A percentile compares a stretch with the other conserved stretches of the same genome.
These are phyloP conservation scores for Jimgerdemannia flammicorona DNA, from an alignment of 192 early-diverging fungal genomes.

Conservation along the genomic window DNA sequence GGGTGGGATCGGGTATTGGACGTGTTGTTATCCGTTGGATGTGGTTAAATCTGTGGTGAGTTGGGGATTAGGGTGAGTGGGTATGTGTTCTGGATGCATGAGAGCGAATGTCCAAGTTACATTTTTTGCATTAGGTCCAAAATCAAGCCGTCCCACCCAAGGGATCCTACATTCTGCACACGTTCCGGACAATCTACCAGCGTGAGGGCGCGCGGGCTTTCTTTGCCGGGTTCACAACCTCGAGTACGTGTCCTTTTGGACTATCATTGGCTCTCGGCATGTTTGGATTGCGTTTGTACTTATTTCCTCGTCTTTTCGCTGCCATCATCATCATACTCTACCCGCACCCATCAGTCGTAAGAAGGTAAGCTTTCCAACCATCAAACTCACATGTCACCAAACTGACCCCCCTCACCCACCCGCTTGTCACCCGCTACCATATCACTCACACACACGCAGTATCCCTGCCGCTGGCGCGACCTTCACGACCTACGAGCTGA, in stretches of 20 bases:
- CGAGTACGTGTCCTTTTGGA: constrained; percentile 7
- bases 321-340: neutral
- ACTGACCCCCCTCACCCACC: too few relatives aligned
- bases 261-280: neutral
- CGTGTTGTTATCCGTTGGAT: constrained; percentile 80
- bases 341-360: constrained; percentile 10
- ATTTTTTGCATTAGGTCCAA: constrained; percentile 42
- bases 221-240: constrained; percentile 64
- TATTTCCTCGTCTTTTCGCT: neutral
- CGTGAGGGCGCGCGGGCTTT: constrained; percentile 58
- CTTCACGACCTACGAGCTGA: constrained; percentile 72
- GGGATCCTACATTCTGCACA: constrained; percentile 57
- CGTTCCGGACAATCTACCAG: constrained; percentile 47
- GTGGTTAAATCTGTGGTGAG: constrained; percentile 73
- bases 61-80: neutral
- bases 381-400: constrained; percentile 14
- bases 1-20: constrained; percentile 81
- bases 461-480: constrained; percentile 79
- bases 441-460: constrained; percentile 11
- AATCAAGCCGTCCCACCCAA: constrained; percentile 55
- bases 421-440: too few relatives aligned
- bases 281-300: neutral
- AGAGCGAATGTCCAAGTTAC: neutral
- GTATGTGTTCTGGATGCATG: neutral
- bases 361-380: constrained; percentile 28